These are phyloP conservation scores for Trametes pubescens DNA, from an alignment of 1,284 basidiomycete species.

Conservation along the genomic window DNA sequence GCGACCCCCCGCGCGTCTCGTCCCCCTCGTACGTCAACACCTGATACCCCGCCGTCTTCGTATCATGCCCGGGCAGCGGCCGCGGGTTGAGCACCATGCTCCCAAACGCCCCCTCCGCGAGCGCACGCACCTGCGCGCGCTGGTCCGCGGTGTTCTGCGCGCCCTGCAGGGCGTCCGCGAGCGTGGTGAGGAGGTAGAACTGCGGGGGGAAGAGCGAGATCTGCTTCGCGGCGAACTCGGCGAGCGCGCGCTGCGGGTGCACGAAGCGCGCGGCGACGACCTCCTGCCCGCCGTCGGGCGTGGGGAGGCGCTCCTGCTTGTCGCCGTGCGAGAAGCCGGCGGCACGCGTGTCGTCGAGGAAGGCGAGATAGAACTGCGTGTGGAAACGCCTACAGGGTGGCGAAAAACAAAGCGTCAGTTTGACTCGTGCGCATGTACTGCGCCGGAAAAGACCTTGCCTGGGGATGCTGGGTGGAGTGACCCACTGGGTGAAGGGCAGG, in stretches of 20 bases:
- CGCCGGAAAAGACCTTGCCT: conserved; percentile 48
- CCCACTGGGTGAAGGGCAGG: conserved; percentile 75
- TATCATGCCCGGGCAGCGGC: conserved; percentile 47
- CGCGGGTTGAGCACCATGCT: conserved; percentile 64
- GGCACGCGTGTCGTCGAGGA: conserved; percentile 55
- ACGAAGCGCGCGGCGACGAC: conserved; percentile 71
- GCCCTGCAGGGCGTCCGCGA: conserved; percentile 57
- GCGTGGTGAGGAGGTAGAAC: conserved; percentile 69
- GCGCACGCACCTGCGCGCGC: conserved; percentile 50
- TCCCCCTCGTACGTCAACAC: conserved; percentile 73
- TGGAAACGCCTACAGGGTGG: conserved; percentile 62
- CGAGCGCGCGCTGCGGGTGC: conserved; percentile 58
- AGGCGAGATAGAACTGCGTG: conserved; percentile 70
- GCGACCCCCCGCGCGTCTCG: conserved; percentile 65
- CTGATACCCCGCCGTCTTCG: conserved; percentile 52
- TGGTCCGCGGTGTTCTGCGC: conserved; percentile 52
- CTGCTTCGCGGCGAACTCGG: conserved; percentile 55
- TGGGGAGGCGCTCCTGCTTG: conserved; percentile 65
- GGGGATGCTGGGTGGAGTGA: conserved; percentile 62
- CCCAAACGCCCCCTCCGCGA: conserved; percentile 67
- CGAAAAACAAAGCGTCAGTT: not conserved
- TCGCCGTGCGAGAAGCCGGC: conserved; percentile 59
- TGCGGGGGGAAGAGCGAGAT: conserved; percentile 77
- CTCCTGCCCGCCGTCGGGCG: conserved; percentile 73
- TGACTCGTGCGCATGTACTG: not conserved